Evolutionary conservation across 164 flowering plant species (phyloP).

Genomic region (Stephania cephalantha): DNA sequence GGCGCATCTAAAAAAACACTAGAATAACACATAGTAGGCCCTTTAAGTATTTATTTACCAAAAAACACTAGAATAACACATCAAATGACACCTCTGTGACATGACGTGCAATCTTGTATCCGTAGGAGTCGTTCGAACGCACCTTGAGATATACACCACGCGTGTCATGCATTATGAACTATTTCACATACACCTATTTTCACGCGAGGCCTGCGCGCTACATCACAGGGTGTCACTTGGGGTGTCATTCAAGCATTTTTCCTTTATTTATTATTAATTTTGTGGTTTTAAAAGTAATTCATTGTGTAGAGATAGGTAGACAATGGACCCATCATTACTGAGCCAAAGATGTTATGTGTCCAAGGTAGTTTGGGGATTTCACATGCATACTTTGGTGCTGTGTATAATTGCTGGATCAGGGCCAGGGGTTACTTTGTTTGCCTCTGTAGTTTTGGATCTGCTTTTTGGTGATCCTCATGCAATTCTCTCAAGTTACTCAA

Average conservation of each 20-base stretch:
- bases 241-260: too few species aligned
- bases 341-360: not conserved
- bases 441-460: not conserved
- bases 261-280: not conserved
- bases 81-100: too few species aligned
- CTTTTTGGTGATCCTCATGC: not conserved
- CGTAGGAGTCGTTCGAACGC: too few species aligned
- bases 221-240: not conserved
- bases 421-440: not conserved
- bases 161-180: too few species aligned
- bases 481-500: not conserved
- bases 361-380: not conserved
- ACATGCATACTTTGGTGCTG: not conserved
- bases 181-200: too few species aligned
- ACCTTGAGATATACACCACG: too few species aligned
- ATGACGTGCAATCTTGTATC: too few species aligned
- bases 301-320: not conserved
- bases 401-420: conserved; percentile 2
- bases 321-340: not conserved
- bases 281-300: not conserved
- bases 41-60: too few species aligned
- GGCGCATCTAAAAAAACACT: too few species aligned
- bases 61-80: too few species aligned
- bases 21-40: too few species aligned
- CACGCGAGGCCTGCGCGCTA: too few species aligned